Percentiles rank a stretch among this genome's conserved stretches.
These are phyloP conservation scores for Cardamine resedifolia DNA, from an alignment of 345 rosid species.

Conservation along the genomic window DNA sequence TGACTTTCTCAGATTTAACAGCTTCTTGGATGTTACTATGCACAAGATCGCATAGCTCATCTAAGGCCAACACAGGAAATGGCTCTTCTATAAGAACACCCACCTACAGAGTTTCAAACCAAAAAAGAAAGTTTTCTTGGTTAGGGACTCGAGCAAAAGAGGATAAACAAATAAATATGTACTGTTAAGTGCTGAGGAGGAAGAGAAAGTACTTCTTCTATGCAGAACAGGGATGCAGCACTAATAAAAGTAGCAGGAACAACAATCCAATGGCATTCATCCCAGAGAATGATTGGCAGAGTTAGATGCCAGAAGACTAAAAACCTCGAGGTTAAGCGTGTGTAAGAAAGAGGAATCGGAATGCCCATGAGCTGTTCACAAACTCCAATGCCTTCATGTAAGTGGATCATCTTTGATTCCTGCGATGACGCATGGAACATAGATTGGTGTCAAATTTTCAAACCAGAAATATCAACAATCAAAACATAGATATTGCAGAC, in stretches of 20 bases:
- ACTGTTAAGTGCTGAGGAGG: background rate
- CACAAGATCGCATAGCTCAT: conserved; percentile 66
- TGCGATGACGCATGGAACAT: conserved; percentile 23
- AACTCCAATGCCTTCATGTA: conserved; percentile 81
- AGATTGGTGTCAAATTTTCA: background rate
- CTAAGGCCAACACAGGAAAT: conserved; percentile 84
- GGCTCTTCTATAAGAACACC: conserved; percentile 98
- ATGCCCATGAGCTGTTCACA: conserved; percentile 85
- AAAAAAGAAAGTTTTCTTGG: background rate
- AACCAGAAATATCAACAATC: too few species aligned
- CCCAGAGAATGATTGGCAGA: conserved; percentile 92
- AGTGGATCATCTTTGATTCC: conserved; percentile 72
- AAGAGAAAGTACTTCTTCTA: conserved; percentile 60
- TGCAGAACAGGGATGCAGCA: conserved; percentile 93
- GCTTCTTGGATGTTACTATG: conserved; percentile 65
- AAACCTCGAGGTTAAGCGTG: conserved; percentile 91
- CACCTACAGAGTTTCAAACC: conserved; percentile 52
- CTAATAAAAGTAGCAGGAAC: conserved; percentile 95
- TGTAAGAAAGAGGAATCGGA: conserved; percentile 89
- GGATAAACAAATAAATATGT: background rate
- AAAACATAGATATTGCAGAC: background rate
- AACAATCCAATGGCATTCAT: conserved; percentile 96
- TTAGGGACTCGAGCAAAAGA: background rate
- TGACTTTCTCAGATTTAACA: conserved; percentile 50
- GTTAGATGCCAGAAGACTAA: conserved; percentile 94